phyloP scores from a whole-genome alignment of 2,329 filamentous ascomycete genomes.

The Ceratocystis albifundus region DNA sequence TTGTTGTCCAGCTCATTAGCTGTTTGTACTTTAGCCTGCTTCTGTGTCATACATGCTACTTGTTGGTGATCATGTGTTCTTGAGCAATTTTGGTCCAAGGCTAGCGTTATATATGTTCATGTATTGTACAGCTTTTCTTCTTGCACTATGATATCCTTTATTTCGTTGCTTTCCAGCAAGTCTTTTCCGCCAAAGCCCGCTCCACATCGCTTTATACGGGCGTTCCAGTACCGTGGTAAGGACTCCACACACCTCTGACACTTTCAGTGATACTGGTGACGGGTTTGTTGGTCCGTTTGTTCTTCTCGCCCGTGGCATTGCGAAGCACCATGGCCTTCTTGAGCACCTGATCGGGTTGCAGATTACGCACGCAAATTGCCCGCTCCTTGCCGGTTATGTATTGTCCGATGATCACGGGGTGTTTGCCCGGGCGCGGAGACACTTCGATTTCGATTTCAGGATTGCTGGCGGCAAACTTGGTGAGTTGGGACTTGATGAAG shows the following conservation, averaged over 20 bases:
- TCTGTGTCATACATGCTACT: too few relatives aligned
- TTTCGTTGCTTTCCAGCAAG: neutral
- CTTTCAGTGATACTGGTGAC: conserved; percentile 53
- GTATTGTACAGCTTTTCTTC: conserved; percentile 18
- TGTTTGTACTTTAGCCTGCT: too few relatives aligned
- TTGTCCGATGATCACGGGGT: conserved; percentile 77
- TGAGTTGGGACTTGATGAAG: conserved; percentile 69
- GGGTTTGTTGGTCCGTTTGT: conserved; percentile 51
- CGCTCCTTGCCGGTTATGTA: conserved; percentile 88
- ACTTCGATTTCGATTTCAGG: conserved; percentile 85
- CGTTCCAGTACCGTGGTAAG: conserved; percentile 52
- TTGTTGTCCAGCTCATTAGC: neutral
- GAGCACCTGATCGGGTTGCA: conserved; percentile 67
- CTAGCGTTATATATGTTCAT: conserved; percentile 23
- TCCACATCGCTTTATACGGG: conserved; percentile 34
- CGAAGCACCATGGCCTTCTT: conserved; percentile 65
- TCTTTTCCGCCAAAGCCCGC: neutral
- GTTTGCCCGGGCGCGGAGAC: conserved; percentile 77
- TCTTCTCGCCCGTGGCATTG: conserved; percentile 64
- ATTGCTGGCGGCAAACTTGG: conserved; percentile 66
- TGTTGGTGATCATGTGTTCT: too few relatives aligned
- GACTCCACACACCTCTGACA: conserved; percentile 60
- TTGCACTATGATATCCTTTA: neutral
- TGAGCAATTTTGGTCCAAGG: neutral
- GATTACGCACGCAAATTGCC: conserved; percentile 76